Conservation (phyloP, 768 basidiomycete genomes). For the Imleria badia region DNA sequence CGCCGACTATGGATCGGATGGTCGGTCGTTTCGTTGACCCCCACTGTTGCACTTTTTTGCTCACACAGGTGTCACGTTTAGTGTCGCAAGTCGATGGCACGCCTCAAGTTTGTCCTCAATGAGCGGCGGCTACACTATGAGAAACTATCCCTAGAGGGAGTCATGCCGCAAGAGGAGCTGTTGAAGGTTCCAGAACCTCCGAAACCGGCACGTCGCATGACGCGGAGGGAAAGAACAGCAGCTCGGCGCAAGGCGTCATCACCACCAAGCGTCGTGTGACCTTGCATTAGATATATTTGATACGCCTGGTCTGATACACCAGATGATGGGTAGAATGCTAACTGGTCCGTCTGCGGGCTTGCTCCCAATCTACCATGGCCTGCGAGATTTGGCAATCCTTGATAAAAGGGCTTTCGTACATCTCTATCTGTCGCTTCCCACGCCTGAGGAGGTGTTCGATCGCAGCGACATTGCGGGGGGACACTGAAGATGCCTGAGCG, state of each 20-base stretch:
- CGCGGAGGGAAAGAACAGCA: conserved; percentile 19
- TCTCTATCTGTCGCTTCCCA: conserved; percentile 64
- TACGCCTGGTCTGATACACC: not conserved
- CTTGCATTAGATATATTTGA: conserved; percentile 11
- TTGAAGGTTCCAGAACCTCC: conserved; percentile 14
- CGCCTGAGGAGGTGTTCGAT: conserved; percentile 78
- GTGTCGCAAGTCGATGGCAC: conserved; percentile 96
- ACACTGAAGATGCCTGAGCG: conserved; percentile 56
- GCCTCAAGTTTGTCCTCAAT: conserved; percentile 89
- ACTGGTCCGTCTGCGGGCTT: conserved; percentile 19
- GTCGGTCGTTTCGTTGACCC: conserved; percentile 34
- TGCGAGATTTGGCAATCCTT: conserved; percentile 74
- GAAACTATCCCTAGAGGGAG: conserved; percentile 24
- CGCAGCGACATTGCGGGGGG: conserved; percentile 63
- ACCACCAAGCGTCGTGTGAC: conserved; percentile 4
- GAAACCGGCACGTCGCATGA: conserved; percentile 15
- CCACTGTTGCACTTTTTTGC: not conserved
- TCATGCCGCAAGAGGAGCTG: conserved; percentile 18
- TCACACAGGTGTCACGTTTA: conserved; percentile 32
- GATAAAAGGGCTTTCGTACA: conserved; percentile 64
- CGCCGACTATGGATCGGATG: conserved; percentile 39
- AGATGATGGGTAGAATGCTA: conserved; percentile 11
- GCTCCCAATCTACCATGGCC: conserved; percentile 69
- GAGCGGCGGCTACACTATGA: conserved; percentile 87
- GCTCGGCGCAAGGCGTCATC: conserved; percentile 14